Evolutionary conservation across 2,329 filamentous ascomycete species (phyloP), one percentile per base, ranked within the genome.

Genomic region (Clarireedia paspali): DNA sequence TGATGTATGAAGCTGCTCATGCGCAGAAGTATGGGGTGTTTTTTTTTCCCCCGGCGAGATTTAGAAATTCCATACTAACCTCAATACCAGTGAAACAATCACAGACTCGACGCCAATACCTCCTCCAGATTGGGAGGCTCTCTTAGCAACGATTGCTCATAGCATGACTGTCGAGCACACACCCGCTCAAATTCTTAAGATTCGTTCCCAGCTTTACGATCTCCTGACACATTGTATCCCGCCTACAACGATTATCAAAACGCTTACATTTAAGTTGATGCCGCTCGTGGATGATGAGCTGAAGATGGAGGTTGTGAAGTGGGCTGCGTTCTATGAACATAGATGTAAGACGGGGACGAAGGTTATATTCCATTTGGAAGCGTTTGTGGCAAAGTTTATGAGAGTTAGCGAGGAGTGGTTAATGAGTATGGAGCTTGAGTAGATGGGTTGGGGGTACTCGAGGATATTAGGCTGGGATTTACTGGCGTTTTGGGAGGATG

Each of bases 301-400:
- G 50, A 97, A 96, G 72, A 83, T 87, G 2, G 92, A 99, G 56
- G 87, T 99, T 4, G 88, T 99, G 63, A 89, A 87, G 68, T 99
- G 94, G 94, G 89, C 90, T 4, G 91, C 94, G 0, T 97, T 96
- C 68, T 99, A 95, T 71, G 95, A 99, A 72, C 94, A 99, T 71
- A 82, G 94, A 59, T 89, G 97, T 73, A 89, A 89, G 70, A 87
- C 87, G 64, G 94, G 94, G 51, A 91, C 81, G 58, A 99, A 99
- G 78, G 88, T 95, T 57, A 97, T 99, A 60, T 99, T 99, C 73
- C 95, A 99, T 68, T 76, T 99, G 4, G 95, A 99, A 73, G 94
- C 94, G 3, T 99, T 99, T 72, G 94, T 99, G 57, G 92, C 92
- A 57, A 97, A 96, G 75, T 96, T 97, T 70, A 97, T 99, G 92